Percentiles rank a stretch among this genome's conserved stretches.
These are phyloP conservation scores for Coniophora puteana DNA, from an alignment of 1,284 basidiomycete genomes.

Conservation along the genomic window DNA sequence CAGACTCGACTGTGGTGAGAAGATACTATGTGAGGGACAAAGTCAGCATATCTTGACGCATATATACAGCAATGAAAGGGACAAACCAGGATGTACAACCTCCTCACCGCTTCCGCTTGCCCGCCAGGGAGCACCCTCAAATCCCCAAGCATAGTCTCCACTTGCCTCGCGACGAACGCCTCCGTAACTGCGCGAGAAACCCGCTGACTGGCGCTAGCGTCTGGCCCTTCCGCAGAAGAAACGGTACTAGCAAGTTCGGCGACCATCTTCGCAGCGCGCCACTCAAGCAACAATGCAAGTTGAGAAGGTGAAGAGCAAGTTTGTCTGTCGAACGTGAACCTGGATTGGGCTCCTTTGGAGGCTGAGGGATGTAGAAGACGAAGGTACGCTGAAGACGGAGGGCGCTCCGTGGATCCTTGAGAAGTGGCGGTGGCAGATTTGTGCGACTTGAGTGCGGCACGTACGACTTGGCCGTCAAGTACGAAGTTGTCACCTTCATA, in stretches of 20 bases:
- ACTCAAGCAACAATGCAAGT: conserved; percentile 50
- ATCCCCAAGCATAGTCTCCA: conserved; percentile 43
- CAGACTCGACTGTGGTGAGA: conserved; percentile 52
- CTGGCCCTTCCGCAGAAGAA: conserved; percentile 26
- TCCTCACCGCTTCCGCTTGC: conserved; percentile 34
- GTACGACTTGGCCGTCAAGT: conserved; percentile 68
- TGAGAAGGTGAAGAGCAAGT: conserved; percentile 20
- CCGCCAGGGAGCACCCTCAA: conserved; percentile 25
- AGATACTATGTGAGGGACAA: conserved; percentile 46
- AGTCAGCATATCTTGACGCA: neutral
- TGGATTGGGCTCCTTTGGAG: conserved; percentile 14
- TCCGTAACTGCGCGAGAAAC: conserved; percentile 64
- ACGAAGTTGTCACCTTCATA: conserved; percentile 81
- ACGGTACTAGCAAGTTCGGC: conserved; percentile 39
- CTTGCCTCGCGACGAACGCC: conserved; percentile 57
- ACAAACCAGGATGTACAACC: conserved; percentile 51
- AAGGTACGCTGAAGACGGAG: conserved; percentile 49
- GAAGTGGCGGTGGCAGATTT: conserved; percentile 24
- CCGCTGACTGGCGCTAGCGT: conserved; percentile 53
- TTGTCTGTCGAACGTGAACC: no score
- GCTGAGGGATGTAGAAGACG: no score
- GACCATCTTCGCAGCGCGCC: conserved; percentile 59
- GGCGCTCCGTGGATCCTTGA: conserved; percentile 11
- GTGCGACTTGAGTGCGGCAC: conserved; percentile 63
- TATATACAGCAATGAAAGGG: neutral